These are phyloP conservation scores for Boletus hoseneyae DNA, from an alignment of 1,284 basidiomycete genomes.

Conservation along the genomic window DNA sequence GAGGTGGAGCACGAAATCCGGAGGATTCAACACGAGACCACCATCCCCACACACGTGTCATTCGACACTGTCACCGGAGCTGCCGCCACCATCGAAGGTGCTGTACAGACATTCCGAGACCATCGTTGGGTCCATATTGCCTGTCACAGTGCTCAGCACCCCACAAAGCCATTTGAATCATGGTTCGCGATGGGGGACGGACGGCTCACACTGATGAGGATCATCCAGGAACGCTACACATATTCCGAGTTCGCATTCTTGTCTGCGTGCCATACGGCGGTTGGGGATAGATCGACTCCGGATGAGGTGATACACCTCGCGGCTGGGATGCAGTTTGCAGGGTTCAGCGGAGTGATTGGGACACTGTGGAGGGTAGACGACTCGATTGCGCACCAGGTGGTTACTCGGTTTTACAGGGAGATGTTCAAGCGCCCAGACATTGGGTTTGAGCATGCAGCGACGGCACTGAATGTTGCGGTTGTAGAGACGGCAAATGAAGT, in stretches of 20 bases:
- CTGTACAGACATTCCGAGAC: too few species aligned
- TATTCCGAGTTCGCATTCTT: not conserved
- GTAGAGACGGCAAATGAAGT: not conserved
- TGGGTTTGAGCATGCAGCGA: not conserved
- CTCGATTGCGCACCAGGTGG: too few species aligned
- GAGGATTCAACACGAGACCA: too few species aligned
- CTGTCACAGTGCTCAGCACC: not conserved
- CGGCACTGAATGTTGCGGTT: not conserved
- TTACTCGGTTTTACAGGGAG: too few species aligned
- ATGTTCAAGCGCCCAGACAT: conserved; percentile 26
- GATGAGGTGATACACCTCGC: too few species aligned
- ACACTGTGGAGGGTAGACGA: too few species aligned
- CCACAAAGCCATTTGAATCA: not conserved
- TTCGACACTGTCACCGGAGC: not conserved
- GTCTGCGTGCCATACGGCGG: too few species aligned
- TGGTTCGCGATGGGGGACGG: not conserved
- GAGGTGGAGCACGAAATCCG: too few species aligned
- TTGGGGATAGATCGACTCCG: too few species aligned
- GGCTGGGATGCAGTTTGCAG: too few species aligned
- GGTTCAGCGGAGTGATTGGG: too few species aligned
- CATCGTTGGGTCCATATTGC: not conserved
- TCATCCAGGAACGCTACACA: conserved; percentile 1
- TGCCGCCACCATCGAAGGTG: not conserved
- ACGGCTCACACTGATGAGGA: conserved; percentile 1
- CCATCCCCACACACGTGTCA: too few species aligned